Evolutionary conservation across 352 stramenopile genomes (phyloP), one percentile per base, ranked within the genome.

Genomic region (Halophytophthora batemanensis): DNA sequence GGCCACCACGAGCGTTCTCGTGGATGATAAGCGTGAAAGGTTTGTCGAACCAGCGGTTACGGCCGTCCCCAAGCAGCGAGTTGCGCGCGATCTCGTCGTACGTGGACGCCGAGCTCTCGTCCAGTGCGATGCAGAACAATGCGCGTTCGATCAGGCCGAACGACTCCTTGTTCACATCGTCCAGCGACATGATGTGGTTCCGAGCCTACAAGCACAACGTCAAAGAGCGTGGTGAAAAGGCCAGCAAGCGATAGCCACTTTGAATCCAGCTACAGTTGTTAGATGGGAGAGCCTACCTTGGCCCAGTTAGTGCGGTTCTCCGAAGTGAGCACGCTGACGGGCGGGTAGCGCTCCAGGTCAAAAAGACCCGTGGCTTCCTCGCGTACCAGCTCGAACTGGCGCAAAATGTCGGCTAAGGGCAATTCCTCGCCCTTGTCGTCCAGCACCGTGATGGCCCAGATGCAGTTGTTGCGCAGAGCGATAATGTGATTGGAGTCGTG

Each of bases 31-130:
- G 59, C 65, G 98, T 97, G 60, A 99, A 93, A 12, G 93, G 93
- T 72, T 99, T 99, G 76, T 99, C 96, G 67, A 98, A 99, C 89
- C 92, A 99, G 56, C 96, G 93, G 77, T 99, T 99, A 56, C 85
- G 77, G 23, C 94, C 95, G 40, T 96, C 84, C 33, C 86, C 87
- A 2, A 93, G 76, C 45, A 96, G 67, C 25, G 75, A 87, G 45
- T 86, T 94, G 60, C 80, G 84, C 11, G 84, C 84, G 25, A 93
- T 93, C 61, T 95, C 82, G 46, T 96, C 87, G 59, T 85, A 86
- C 0, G 75, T 90, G 15, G 82, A 66, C 1, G 84, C 82, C 22
- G 77, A 88, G 39, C 77, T 86, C 49, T 98, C 90, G 38, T 95
- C 84, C 23, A 99, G 64, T 51, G 90, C 96, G 31, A 99, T 83